Conservation (phyloP, 1,284 basidiomycete species). For the Fomitopsis pinicola region DNA sequence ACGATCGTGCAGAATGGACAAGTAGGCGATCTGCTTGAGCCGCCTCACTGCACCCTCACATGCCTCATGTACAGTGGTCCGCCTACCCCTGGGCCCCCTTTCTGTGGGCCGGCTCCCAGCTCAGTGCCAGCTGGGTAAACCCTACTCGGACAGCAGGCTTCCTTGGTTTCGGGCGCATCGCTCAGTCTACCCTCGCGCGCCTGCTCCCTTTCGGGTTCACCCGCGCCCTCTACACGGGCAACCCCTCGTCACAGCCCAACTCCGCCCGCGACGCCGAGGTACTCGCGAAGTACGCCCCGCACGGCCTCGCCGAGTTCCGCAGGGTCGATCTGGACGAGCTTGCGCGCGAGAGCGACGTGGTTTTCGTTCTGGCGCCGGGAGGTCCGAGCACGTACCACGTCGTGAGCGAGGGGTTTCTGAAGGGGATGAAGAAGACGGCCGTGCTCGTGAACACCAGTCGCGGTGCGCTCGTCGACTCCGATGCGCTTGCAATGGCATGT, state of each 20-base stretch:
- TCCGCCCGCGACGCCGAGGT: slow-evolving; percentile 51
- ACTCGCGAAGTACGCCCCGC: slow-evolving; percentile 42
- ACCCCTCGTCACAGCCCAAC: slow-evolving; percentile 42
- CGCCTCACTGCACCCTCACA: background rate
- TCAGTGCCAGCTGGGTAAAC: slow-evolving; percentile 51
- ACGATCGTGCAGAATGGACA: slow-evolving; percentile 64
- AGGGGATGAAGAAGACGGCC: slow-evolving; percentile 79
- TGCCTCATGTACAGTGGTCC: slow-evolving; percentile 42
- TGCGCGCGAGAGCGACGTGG: slow-evolving; percentile 70
- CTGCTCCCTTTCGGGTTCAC: slow-evolving; percentile 77
- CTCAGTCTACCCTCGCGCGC: slow-evolving; percentile 74
- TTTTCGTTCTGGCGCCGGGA: slow-evolving; percentile 84
- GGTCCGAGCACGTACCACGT: slow-evolving; percentile 71
- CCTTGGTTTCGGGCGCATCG: slow-evolving; percentile 91
- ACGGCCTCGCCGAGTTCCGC: slow-evolving; percentile 35
- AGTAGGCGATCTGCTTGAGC: slow-evolving; percentile 33
- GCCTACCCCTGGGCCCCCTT: slow-evolving; percentile 79
- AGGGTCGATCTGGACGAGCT: slow-evolving; percentile 65
- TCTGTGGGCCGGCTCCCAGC: slow-evolving; percentile 73
- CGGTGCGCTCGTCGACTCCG: slow-evolving; percentile 84
- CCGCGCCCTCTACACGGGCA: slow-evolving; percentile 61
- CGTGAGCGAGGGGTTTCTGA: slow-evolving; percentile 69
- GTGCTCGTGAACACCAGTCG: slow-evolving; percentile 80
- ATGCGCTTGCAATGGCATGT: slow-evolving; percentile 82
- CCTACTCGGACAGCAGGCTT: slow-evolving; percentile 77